These are phyloP conservation scores for Pholiota microspora DNA, from an alignment of 768 basidiomycete species.

Conservation along the genomic window DNA sequence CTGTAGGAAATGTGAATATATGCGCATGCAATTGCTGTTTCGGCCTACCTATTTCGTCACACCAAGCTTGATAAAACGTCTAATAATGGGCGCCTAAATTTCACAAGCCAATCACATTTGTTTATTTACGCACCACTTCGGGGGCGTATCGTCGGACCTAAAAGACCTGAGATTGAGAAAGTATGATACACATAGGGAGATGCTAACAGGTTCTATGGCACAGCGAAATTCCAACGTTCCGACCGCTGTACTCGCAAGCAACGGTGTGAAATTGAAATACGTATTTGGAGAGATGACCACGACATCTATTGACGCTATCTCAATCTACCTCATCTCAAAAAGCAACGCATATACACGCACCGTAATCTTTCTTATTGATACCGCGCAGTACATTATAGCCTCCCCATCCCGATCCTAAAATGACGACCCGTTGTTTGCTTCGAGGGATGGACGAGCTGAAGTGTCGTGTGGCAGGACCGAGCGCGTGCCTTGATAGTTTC, in stretches of 20 bases:
- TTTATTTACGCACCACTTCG: constrained; percentile 40
- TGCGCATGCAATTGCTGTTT: neutral
- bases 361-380: constrained; percentile 71
- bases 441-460: constrained; percentile 37
- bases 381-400: constrained; percentile 68
- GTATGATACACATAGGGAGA: neutral
- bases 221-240: constrained; percentile 84
- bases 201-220: constrained; percentile 74
- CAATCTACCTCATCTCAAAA: neutral
- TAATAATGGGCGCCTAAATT: constrained; percentile 19
- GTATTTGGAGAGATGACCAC: constrained; percentile 63
- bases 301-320: constrained; percentile 44
- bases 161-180: neutral
- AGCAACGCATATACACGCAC: constrained; percentile 28
- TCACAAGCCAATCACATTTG: neutral
- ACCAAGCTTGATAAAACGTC: constrained; percentile 75
- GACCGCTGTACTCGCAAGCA: constrained; percentile 70
- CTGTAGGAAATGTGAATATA: constrained; percentile 26
- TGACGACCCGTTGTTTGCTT: constrained; percentile 51
- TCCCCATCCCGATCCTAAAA: constrained; percentile 79
- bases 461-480: constrained; percentile 18
- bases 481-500: neutral
- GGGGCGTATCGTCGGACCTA: constrained; percentile 59
- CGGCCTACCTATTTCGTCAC: constrained; percentile 58
- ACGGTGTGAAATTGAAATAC: constrained; percentile 68